phyloP scores from a whole-genome alignment of 768 basidiomycete genomes.

The Boletus fagicola region DNA sequence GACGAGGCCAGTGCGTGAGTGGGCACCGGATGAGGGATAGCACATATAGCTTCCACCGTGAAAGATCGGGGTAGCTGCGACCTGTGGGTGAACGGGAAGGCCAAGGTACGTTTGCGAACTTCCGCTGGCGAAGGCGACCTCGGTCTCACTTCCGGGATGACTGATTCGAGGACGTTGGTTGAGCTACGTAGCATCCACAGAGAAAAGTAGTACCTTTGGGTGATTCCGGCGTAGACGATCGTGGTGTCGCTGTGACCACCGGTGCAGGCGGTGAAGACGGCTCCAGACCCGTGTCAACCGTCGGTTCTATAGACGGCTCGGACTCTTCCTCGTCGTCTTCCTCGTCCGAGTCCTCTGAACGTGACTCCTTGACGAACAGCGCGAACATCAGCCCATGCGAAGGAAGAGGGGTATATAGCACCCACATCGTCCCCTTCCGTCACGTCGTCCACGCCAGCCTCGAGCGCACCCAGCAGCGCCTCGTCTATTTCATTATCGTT shows the following conservation, averaged over 20 bases:
- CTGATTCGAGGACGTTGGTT: conserved; percentile 22
- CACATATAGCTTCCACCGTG: conserved; percentile 88
- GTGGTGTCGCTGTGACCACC: conserved; percentile 24
- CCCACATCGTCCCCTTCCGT: conserved; percentile 73
- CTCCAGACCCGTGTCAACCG: conserved; percentile 32
- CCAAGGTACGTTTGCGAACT: conserved; percentile 47
- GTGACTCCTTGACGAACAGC: conserved; percentile 46
- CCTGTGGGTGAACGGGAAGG: conserved; percentile 31
- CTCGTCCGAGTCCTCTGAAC: conserved; percentile 59
- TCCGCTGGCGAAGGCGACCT: conserved; percentile 56
- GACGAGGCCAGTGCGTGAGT: conserved; percentile 88
- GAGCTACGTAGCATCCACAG: conserved; percentile 1
- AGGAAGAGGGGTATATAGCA: conserved; percentile 7
- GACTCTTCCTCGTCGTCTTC: conserved; percentile 52
- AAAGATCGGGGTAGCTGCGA: conserved; percentile 55
- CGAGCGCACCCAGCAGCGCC: conserved; percentile 59
- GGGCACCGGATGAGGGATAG: conserved; percentile 84
- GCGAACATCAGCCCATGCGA: conserved; percentile 8
- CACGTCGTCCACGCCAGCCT: conserved; percentile 56
- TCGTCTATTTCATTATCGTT: conserved; percentile 54
- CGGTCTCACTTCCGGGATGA: conserved; percentile 28
- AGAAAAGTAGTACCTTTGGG: conserved; percentile 30
- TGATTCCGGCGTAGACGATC: conserved; percentile 33
- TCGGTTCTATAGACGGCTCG: conserved; percentile 36
- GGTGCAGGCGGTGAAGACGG: conserved; percentile 29